Conservation (phyloP, 306 rosid species). For the Trifolium dubium region DNA sequence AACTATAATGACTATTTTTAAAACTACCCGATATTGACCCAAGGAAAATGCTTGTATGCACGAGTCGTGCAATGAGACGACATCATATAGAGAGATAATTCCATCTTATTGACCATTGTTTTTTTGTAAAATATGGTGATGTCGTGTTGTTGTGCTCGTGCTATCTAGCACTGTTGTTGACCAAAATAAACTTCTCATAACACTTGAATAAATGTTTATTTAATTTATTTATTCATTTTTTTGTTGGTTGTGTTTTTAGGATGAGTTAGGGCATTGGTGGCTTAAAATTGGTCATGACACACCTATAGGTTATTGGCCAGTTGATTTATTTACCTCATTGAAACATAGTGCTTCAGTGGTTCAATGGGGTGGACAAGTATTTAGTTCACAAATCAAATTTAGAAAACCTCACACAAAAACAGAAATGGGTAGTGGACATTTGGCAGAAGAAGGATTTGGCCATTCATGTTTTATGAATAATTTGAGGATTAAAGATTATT, state of each 20-base stretch:
- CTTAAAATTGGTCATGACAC: slow-evolving; percentile 19
- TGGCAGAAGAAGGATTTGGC: slow-evolving; percentile 4
- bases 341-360: slow-evolving; percentile 48
- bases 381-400: slow-evolving; percentile 45
- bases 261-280: slow-evolving; percentile 68
- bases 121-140: no score
- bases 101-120: no score
- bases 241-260: slow-evolving; percentile 36
- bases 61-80: no score
- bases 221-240: neutral
- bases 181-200: no score
- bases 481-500: slow-evolving; percentile 54
- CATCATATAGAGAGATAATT: no score
- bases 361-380: slow-evolving; percentile 78
- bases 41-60: no score
- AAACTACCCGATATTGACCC: no score
- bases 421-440: slow-evolving; percentile 67
- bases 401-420: slow-evolving; percentile 61
- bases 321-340: slow-evolving; percentile 37
- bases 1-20: no score
- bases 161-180: no score
- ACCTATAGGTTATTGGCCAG: slow-evolving; percentile 61
- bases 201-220: neutral
- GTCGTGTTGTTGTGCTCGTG: no score
- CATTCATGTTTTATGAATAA: slow-evolving; percentile 45